Evolutionary conservation across 139 green algal species (phyloP), one percentile per base, ranked within the genome.

Genomic region (Marvania coccoides): DNA sequence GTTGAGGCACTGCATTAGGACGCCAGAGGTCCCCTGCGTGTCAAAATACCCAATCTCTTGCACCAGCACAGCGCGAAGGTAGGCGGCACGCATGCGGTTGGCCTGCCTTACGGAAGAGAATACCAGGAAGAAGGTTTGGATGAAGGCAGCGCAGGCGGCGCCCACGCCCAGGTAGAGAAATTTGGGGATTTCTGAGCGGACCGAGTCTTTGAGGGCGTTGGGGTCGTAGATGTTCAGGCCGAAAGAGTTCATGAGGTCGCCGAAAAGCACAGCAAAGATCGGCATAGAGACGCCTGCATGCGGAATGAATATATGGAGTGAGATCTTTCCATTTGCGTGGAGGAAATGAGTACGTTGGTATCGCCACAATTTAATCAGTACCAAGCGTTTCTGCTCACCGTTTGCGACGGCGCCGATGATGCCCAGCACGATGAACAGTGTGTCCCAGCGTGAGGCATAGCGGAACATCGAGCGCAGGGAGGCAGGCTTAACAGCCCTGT

Each of bases 31-130:
- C 28, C 74, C 77, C 0, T 83, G 45, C 2, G 70, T 77, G 60
- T 97, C 91, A 61, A 94, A 96, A 75, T 86, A 97, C 0, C 58
- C 70, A 4, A 94, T 67, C 15, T 97, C 89, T 80, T 97, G 91
- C 10, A 71, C 63, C 40, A 97, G 74, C 28, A 88, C 77, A 0
- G 82, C 62, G 2, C 19, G 1, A 30, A 91, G 69, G 70, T 88
- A 91, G 6, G 28, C 19, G 26, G 59, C 58, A 24, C 81, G 63
- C 23, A 86, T 73, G 15, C 48, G 28, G 53, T 71, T 75, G 13
- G 59, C 45, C 26, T 76, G 71, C 42, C 57, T 55, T 23, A 76
- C 57, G 5, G 51, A 46, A 63, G 69, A 75, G 19, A 63, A 45
- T 40, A 77, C 80, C 70, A 70, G 81, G 5, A 75, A 67, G 3